phyloP scores from a whole-genome alignment of 176 grass and related monocot species.

The Oryza punctata region DNA sequence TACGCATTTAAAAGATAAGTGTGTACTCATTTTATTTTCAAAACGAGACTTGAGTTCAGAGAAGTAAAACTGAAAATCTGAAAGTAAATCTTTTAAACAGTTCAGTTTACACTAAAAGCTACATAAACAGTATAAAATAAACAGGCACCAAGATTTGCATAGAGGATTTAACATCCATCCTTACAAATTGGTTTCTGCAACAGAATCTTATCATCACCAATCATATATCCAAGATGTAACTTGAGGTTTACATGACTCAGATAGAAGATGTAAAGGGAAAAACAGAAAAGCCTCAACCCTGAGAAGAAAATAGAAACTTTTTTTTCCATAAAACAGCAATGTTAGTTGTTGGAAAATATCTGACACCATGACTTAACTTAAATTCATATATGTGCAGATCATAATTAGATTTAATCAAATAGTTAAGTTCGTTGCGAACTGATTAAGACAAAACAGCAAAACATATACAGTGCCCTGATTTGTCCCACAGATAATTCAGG shows the following conservation, averaged over 20 bases:
- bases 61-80: not conserved
- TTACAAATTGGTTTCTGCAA: not conserved
- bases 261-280: not conserved
- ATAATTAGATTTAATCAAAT: not conserved
- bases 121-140: constrained; percentile 1
- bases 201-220: not conserved
- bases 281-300: not conserved
- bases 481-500: not conserved
- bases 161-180: not conserved
- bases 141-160: not conserved
- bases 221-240: not conserved
- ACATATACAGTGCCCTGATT: not conserved
- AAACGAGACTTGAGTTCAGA: constrained; percentile 1
- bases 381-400: not conserved
- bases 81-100: not conserved
- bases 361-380: not conserved
- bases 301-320: not conserved
- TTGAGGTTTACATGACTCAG: not conserved
- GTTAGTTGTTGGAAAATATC: not conserved
- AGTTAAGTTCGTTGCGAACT: not conserved
- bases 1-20: constrained; percentile 16
- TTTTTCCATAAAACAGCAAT: not conserved
- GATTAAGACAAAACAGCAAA: not conserved
- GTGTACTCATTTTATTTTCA: not conserved
- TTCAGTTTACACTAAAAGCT: not conserved